Evolutionary conservation across 2,329 filamentous ascomycete genomes (phyloP).

Genomic region (Aspergillus ruber): DNA sequence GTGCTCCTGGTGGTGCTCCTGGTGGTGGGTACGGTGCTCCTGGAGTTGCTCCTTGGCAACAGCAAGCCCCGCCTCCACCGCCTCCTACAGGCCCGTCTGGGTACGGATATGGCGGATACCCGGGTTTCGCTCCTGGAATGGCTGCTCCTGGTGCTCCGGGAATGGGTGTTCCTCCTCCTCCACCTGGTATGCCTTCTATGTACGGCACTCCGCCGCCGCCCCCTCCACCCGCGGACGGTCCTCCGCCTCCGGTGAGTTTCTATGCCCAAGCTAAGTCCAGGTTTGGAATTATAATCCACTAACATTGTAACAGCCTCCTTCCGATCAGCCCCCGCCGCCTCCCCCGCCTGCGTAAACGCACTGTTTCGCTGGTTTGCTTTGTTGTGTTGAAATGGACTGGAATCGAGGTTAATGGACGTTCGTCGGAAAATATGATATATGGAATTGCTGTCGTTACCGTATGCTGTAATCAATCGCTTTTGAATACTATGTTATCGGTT

Average conservation of each 20-base stretch:
- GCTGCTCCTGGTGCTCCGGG: conserved; percentile 51
- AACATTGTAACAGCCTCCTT: conserved; percentile 36
- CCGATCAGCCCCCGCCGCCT: conserved; percentile 57
- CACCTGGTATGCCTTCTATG: conserved; percentile 40
- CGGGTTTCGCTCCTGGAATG: conserved; percentile 43
- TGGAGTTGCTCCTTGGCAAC: conserved; percentile 56
- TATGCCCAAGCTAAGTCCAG: neutral
- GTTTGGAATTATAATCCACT: conserved; percentile 7
- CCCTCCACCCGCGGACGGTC: conserved; percentile 36
- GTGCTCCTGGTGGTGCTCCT: conserved; percentile 32
- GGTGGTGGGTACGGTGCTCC: conserved; percentile 37
- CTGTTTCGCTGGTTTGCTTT: neutral
- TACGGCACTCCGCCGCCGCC: conserved; percentile 32
- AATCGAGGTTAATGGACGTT: no score
- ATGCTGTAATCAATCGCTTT: no score
- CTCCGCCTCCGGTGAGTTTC: conserved; percentile 36
- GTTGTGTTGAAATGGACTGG: neutral
- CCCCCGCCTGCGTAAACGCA: conserved; percentile 44
- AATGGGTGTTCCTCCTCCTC: conserved; percentile 35
- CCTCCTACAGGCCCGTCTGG: conserved; percentile 38
- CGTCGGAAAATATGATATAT: no score
- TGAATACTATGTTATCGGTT: no score
- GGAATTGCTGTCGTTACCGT: no score
- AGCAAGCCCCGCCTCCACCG: conserved; percentile 44
- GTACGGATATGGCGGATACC: conserved; percentile 53